Conservation (phyloP, 78 protist species). For the Dictyostelium firmibasis region DNA sequence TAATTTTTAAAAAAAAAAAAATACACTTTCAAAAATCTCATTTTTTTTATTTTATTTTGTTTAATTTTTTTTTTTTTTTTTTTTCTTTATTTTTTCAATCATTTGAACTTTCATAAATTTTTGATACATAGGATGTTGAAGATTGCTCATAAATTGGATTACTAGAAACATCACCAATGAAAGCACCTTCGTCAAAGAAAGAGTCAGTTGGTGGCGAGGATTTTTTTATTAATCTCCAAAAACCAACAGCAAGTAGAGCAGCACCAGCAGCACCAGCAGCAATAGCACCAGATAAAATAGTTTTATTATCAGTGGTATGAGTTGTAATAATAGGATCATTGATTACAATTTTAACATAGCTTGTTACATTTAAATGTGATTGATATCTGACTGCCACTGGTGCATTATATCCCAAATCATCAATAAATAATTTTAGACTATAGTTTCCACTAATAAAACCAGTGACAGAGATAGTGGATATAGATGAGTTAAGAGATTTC, state of each 20-base stretch:
- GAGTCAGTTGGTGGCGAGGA: slow-evolving; percentile 60
- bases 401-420: too few species aligned
- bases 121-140: too few species aligned
- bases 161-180: neutral
- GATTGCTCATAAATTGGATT: slow-evolving; percentile 34
- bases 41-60: too few species aligned
- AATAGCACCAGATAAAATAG: too few species aligned
- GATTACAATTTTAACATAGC: neutral
- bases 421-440: neutral
- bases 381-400: neutral
- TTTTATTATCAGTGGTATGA: neutral
- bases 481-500: neutral
- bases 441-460: neutral
- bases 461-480: neutral
- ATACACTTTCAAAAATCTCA: too few species aligned
- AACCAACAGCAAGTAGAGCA: neutral
- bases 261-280: slow-evolving; percentile 38
- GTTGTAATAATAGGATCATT: neutral
- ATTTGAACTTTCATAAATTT: too few species aligned
- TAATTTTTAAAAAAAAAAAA: too few species aligned
- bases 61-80: too few species aligned
- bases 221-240: slow-evolving; percentile 22
- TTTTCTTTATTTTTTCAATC: too few species aligned
- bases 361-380: neutral
- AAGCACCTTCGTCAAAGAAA: slow-evolving; percentile 58